Percentiles rank a stretch among this genome's conserved stretches.
Conservation (phyloP, 1,284 basidiomycete species). For the Ustilago shanxiensis region DNA sequence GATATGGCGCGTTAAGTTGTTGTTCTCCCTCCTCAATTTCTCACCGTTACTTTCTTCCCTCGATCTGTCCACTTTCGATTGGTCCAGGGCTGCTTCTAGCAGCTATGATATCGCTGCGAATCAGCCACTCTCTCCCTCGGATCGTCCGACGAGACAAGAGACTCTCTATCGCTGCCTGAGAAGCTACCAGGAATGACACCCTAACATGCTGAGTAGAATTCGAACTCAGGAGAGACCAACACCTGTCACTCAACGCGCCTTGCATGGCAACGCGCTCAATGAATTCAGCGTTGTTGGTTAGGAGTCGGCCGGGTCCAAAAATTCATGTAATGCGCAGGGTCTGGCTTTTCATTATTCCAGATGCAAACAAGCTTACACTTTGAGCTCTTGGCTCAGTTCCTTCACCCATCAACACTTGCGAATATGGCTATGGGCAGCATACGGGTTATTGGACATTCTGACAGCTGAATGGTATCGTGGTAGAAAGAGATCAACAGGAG, state of each 20-base stretch:
- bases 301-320: conserved; percentile 12
- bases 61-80: neutral
- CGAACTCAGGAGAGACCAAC: conserved; percentile 3
- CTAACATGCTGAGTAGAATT: too few relatives aligned
- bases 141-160: neutral
- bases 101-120: too few relatives aligned
- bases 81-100: neutral
- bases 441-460: neutral
- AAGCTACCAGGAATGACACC: neutral
- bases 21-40: neutral
- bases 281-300: neutral
- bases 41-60: neutral
- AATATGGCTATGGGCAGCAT: neutral
- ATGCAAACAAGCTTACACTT: neutral
- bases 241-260: conserved; percentile 21
- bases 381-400: neutral
- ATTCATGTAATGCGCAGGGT: conserved; percentile 14
- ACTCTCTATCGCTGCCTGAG: neutral
- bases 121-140: neutral
- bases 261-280: neutral
- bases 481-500: neutral
- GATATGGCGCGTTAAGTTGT: conserved; percentile 25
- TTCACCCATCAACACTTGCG: conserved; percentile 3
- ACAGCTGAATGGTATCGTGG: neutral
- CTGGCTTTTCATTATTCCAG: neutral